Conservation (phyloP, 78 protist genomes). For the Isochrysis galbana region DNA sequence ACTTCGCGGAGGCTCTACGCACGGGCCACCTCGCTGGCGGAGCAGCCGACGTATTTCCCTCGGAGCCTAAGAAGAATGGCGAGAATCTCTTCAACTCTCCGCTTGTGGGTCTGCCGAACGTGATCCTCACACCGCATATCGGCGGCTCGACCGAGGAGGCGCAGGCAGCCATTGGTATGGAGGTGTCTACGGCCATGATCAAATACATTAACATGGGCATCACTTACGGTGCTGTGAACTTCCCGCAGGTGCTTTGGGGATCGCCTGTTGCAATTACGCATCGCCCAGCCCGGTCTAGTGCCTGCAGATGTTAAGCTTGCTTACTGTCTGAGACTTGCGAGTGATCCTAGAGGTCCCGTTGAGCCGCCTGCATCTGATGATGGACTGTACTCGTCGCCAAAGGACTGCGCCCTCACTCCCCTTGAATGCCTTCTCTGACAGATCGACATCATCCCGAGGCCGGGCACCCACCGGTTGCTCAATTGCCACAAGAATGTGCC, state of each 20-base stretch:
- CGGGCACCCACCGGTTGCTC: constrained; percentile 69
- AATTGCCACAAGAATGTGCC: constrained; percentile 86
- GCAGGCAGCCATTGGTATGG: constrained; percentile 89
- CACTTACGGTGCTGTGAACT: constrained; percentile 83
- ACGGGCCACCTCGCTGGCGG: constrained; percentile 84
- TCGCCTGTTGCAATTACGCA: no score
- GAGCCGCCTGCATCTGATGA: no score
- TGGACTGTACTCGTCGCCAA: no score
- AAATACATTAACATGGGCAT: constrained; percentile 71
- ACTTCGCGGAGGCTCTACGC: constrained; percentile 66
- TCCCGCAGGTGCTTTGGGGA: constrained; percentile 87
- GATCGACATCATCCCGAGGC: constrained; percentile 37
- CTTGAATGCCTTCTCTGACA: no score
- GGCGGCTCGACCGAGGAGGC: constrained; percentile 93
- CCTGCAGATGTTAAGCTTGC: no score
- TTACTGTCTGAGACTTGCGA: no score
- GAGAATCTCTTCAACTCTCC: constrained; percentile 2
- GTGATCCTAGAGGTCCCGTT: no score
- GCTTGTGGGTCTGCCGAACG: constrained; percentile 76
- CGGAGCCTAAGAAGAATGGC: constrained; percentile 68
- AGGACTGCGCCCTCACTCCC: no score
- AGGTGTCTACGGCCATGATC: constrained; percentile 67
- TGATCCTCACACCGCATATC: constrained; percentile 90
- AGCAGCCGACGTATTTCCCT: constrained; percentile 86
- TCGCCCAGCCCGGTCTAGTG: no score